A percentile compares a stretch with the other conserved stretches of the same genome.
These are phyloP conservation scores for Diphasiastrum complanatum DNA, from an alignment of 83 land plant species.

Conservation along the genomic window DNA sequence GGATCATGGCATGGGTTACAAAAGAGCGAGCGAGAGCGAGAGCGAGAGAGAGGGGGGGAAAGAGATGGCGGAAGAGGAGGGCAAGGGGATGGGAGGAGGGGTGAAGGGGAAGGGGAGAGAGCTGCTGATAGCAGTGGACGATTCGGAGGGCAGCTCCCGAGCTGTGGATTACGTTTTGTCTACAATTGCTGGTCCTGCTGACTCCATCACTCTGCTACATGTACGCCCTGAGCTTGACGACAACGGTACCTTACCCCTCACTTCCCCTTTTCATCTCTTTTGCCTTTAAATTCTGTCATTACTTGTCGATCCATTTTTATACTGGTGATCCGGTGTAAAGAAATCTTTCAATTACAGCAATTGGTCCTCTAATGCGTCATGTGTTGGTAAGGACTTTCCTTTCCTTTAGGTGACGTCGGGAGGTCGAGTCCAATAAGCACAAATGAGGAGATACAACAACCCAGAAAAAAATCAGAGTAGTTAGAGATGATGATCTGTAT, in stretches of 20 bases:
- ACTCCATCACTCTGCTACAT: conserved; percentile 1
- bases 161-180: not conserved
- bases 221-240: not conserved
- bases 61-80: not conserved
- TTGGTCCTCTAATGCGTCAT: not conserved
- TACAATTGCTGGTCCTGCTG: not conserved
- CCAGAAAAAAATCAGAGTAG: not conserved
- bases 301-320: not conserved
- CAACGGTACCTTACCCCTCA: not conserved
- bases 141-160: not conserved
- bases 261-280: not conserved
- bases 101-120: not conserved
- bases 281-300: not conserved
- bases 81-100: not conserved
- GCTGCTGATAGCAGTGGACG: not conserved
- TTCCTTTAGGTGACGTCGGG: not conserved
- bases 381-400: not conserved
- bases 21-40: too few relatives aligned
- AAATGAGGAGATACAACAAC: too few relatives aligned
- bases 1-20: too few relatives aligned
- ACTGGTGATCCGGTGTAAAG: not conserved
- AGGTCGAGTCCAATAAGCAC: not conserved
- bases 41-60: not conserved
- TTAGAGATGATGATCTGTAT: not conserved
- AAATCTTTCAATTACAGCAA: too few relatives aligned